These are phyloP conservation scores for Coffea humblotiana DNA, from an alignment of 305 asterid species.

Conservation along the genomic window DNA sequence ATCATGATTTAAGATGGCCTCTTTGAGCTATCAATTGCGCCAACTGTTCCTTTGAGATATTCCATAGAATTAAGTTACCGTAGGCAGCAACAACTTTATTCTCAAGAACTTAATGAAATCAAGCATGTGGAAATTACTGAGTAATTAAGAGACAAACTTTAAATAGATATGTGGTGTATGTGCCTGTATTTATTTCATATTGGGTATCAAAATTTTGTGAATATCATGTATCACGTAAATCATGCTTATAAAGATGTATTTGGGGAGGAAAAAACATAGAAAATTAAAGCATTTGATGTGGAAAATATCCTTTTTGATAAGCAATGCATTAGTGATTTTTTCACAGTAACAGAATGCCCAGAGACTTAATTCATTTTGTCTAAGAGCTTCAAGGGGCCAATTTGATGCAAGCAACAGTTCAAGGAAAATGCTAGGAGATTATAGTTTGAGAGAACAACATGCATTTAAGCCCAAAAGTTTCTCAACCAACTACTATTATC, in stretches of 20 bases:
- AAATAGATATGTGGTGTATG: background rate
- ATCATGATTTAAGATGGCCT: background rate
- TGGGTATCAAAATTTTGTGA: too few relatives aligned
- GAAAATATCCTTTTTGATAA: background rate
- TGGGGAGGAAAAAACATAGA: background rate
- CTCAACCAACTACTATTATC: background rate
- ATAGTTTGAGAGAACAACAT: slow-evolving; percentile 2
- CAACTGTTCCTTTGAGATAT: background rate
- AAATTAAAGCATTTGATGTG: background rate
- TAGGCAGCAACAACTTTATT: background rate
- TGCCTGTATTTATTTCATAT: background rate
- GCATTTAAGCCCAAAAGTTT: background rate
- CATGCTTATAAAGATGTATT: background rate
- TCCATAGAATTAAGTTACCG: too few relatives aligned
- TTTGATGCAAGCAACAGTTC: background rate
- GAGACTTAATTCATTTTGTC: background rate
- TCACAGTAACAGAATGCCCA: background rate
- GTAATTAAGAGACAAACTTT: background rate
- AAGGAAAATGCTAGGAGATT: background rate
- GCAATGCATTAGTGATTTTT: background rate
- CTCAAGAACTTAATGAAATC: background rate
- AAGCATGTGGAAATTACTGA: background rate
- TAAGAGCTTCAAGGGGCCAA: background rate
- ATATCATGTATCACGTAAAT: background rate
- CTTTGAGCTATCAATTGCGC: background rate